phyloP scores from a whole-genome alignment of 108 stramenopile species.

The Cyclostephanos invisitatus region DNA sequence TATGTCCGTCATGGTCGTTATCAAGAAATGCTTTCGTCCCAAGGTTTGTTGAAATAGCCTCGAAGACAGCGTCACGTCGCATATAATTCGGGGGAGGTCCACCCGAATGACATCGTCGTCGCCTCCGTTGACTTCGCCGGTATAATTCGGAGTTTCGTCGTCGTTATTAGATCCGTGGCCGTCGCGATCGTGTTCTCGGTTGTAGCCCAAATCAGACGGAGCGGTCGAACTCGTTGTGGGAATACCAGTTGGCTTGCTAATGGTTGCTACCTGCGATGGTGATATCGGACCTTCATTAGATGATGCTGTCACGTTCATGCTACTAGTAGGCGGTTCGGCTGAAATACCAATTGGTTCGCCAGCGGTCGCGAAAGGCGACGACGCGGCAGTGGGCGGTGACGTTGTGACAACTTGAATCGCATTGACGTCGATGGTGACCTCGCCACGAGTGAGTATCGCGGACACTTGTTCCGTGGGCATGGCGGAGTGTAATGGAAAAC shows the following conservation, averaged over 20 bases:
- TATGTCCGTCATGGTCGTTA: slow-evolving; percentile 32
- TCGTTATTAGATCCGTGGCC: not conserved
- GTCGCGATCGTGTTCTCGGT: not conserved
- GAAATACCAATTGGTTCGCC: not conserved
- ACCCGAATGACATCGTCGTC: slow-evolving; percentile 13
- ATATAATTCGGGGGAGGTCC: slow-evolving; percentile 31
- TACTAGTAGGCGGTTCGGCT: not conserved
- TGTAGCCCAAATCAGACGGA: not conserved
- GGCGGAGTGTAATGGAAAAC: too few species aligned
- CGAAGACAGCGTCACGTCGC: slow-evolving; percentile 29
- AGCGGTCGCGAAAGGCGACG: too few species aligned
- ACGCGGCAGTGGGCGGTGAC: too few species aligned
- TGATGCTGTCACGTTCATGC: not conserved
- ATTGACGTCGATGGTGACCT: not conserved
- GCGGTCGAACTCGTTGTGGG: not conserved
- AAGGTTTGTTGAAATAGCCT: slow-evolving; percentile 13
- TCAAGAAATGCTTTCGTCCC: slow-evolving; percentile 30
- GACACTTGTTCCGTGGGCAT: too few species aligned
- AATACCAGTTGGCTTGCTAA: not conserved
- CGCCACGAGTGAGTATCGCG: not conserved
- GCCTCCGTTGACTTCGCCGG: not conserved
- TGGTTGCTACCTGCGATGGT: not conserved
- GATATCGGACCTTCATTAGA: not conserved
- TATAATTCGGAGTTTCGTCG: not conserved
- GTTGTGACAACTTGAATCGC: not conserved